Evolutionary conservation across 2,329 filamentous ascomycete genomes (phyloP).

Genomic region (Blastomyces gilchristii): DNA sequence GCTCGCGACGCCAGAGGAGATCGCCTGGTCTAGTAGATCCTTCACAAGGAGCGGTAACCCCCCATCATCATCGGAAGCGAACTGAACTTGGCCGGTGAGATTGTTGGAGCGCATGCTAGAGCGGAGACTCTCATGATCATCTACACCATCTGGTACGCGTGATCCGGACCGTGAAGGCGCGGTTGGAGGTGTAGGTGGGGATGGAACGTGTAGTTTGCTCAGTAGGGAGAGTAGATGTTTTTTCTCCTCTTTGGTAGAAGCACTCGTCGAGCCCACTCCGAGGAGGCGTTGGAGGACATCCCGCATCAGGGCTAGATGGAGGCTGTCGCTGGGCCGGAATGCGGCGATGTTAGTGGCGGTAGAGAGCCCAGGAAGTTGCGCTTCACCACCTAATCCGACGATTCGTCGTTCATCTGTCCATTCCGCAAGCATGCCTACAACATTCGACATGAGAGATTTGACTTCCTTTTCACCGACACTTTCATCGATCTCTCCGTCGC

Average conservation of each 20-base stretch:
- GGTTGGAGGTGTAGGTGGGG: slow-evolving; percentile 47
- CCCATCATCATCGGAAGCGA: slow-evolving; percentile 41
- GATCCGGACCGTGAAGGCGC: slow-evolving; percentile 38
- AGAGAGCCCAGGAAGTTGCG: slow-evolving; percentile 42
- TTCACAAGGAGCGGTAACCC: slow-evolving; percentile 45
- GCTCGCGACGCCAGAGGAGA: slow-evolving; percentile 37
- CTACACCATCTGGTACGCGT: slow-evolving; percentile 48
- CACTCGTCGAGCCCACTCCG: slow-evolving; percentile 32
- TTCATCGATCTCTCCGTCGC: slow-evolving; percentile 62
- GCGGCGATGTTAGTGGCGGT: slow-evolving; percentile 20
- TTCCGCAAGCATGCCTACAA: slow-evolving; percentile 68
- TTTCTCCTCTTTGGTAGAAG: slow-evolving; percentile 59
- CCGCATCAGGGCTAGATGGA: slow-evolving; percentile 68
- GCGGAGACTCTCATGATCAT: slow-evolving; percentile 50
- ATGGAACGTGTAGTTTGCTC: slow-evolving; percentile 69
- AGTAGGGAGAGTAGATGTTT: slow-evolving; percentile 70
- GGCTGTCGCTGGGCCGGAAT: slow-evolving; percentile 56
- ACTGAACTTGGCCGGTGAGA: slow-evolving; percentile 16
- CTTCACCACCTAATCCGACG: slow-evolving; percentile 48
- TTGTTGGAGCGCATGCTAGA: slow-evolving; percentile 26
- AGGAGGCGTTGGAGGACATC: slow-evolving; percentile 67
- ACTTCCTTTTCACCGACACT: slow-evolving; percentile 58
- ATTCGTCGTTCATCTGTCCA: slow-evolving; percentile 90
- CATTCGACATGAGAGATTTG: slow-evolving; percentile 56
- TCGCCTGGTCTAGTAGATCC: slow-evolving; percentile 48